These are phyloP conservation scores for Xylona heveae DNA, from an alignment of 495 filamentous ascomycete genomes.

Conservation along the genomic window DNA sequence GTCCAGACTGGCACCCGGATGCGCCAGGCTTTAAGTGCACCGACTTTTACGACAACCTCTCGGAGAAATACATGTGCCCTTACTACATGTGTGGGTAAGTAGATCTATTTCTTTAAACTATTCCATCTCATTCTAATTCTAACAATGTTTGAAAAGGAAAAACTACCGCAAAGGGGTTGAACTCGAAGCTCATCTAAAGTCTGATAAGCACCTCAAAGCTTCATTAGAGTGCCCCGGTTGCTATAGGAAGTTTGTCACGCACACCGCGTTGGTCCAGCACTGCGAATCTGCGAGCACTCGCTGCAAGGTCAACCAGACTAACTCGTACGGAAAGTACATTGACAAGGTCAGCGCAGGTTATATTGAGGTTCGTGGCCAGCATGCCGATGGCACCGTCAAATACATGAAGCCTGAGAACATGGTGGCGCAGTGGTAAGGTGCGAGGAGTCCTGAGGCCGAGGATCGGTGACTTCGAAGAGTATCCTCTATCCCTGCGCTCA, in stretches of 20 bases:
- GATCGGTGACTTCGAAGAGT: too few species aligned
- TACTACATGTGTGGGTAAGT: background rate
- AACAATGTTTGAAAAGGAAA: background rate
- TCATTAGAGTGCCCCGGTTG: slow-evolving; percentile 22
- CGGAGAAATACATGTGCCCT: background rate
- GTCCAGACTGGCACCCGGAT: background rate
- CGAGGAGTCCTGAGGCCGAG: too few species aligned
- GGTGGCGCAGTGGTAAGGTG: too few species aligned
- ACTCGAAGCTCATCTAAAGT: background rate
- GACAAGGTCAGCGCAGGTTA: slow-evolving; percentile 28
- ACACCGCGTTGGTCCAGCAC: slow-evolving; percentile 24
- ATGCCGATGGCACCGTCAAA: slow-evolving; percentile 12
- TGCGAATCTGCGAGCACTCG: slow-evolving; percentile 21
- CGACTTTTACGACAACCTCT: background rate
- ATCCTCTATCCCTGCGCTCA: too few species aligned
- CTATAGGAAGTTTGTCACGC: slow-evolving; percentile 20
- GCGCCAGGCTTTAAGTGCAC: background rate
- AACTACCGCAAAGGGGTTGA: background rate
- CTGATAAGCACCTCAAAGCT: slow-evolving; percentile 1
- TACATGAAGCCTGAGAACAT: too few species aligned
- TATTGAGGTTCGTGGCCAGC: slow-evolving; percentile 12
- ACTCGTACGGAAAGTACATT: slow-evolving; percentile 19
- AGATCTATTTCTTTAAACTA: background rate
- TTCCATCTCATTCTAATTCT: background rate
- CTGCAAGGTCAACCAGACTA: slow-evolving; percentile 20